Conservation (phyloP, 306 rosid genomes). For the Glycine soja region DNA sequence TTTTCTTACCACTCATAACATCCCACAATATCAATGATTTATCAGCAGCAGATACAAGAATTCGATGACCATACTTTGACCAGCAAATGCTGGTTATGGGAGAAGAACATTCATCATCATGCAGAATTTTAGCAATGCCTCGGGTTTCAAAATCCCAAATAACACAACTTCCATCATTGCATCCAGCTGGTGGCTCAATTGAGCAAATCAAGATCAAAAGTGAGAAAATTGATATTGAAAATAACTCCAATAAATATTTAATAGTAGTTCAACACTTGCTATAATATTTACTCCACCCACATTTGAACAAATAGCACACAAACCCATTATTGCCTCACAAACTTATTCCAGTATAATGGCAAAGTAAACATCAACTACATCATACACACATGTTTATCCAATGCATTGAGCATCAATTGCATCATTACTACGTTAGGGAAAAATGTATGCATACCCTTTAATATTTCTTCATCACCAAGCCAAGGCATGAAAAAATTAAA, state of each 20-base stretch:
- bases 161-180: constrained; percentile 92
- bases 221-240: constrained; percentile 29
- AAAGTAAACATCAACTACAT: not conserved
- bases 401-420: not conserved
- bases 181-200: constrained; percentile 81
- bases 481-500: not conserved
- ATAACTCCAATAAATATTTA: constrained; percentile 16
- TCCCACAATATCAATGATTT: constrained; percentile 89
- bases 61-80: constrained; percentile 47
- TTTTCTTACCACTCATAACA: constrained; percentile 74
- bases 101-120: constrained; percentile 75
- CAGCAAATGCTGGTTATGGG: constrained; percentile 54
- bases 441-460: not conserved
- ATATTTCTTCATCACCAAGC: not conserved
- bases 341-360: not conserved
- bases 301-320: constrained; percentile 26
- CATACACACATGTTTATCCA: not conserved
- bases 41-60: constrained; percentile 86
- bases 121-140: constrained; percentile 91
- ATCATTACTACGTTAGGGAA: not conserved
- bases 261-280: constrained; percentile 24
- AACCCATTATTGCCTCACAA: not conserved
- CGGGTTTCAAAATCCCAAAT: constrained; percentile 97
- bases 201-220: constrained; percentile 45
- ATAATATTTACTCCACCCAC: constrained; percentile 12